Conservation (phyloP, 2,329 filamentous ascomycete species). For the Lizonia empirigonia region DNA sequence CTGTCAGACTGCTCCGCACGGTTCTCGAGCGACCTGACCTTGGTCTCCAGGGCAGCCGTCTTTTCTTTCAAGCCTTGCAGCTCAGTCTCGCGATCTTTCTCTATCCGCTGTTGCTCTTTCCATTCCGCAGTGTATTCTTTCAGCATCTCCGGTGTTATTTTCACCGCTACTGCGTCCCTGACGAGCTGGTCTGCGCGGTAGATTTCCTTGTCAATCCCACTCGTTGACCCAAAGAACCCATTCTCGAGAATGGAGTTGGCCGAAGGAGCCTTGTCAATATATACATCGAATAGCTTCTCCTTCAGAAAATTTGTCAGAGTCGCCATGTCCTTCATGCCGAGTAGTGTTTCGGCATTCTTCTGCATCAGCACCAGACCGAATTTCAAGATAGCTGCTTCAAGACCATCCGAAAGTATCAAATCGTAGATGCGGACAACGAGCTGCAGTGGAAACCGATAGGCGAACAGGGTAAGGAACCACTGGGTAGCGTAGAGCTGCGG, state of each 20-base stretch:
- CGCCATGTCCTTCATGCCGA: conserved; percentile 89
- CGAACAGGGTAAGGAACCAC: conserved; percentile 98
- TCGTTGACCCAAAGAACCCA: conserved; percentile 93
- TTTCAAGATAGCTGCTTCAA: conserved; percentile 85
- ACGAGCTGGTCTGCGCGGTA: conserved; percentile 95
- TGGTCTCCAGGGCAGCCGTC: conserved; percentile 68
- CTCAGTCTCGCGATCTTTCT: conserved; percentile 83
- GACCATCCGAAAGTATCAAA: conserved; percentile 87
- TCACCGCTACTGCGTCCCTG: conserved; percentile 86
- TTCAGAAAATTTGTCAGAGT: conserved; percentile 88
- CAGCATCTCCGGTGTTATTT: conserved; percentile 81
- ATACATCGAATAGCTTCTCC: conserved; percentile 92
- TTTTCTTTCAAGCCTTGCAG: conserved; percentile 68
- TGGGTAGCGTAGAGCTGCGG: conserved; percentile 96
- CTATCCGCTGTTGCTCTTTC: conserved; percentile 85
- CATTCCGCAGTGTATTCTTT: conserved; percentile 83
- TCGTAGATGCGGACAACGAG: conserved; percentile 97
- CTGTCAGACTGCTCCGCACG: conserved; percentile 85
- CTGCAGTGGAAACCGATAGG: conserved; percentile 95
- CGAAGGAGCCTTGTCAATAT: conserved; percentile 92
- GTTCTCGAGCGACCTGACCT: conserved; percentile 85
- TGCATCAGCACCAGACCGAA: conserved; percentile 97
- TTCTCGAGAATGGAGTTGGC: conserved; percentile 93
- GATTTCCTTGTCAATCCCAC: conserved; percentile 90
- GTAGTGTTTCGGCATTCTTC: conserved; percentile 79